Evolutionary conservation across 2,329 filamentous ascomycete species (phyloP).

Genomic region (Aspergillus calidoustus): DNA sequence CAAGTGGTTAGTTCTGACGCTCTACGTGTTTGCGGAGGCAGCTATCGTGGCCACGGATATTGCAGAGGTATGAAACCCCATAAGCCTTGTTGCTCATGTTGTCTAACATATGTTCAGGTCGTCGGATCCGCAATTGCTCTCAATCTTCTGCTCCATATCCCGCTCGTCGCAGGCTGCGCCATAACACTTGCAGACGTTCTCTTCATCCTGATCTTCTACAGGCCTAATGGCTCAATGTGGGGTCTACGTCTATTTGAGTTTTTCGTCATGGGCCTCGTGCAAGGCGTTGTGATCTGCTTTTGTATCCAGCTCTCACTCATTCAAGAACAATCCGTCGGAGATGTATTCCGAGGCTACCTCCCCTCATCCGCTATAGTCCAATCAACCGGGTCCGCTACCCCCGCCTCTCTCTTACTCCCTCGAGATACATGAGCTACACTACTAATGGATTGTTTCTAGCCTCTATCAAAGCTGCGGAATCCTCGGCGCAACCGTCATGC

Average conservation of each 20-base stretch:
- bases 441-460: conserved; percentile 31
- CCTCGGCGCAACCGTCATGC: conserved; percentile 61
- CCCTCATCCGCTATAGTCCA: conserved; percentile 58
- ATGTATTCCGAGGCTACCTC: conserved; percentile 60
- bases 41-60: conserved; percentile 75
- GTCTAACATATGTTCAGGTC: conserved; percentile 44
- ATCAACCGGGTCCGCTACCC: conserved; percentile 51
- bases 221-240: conserved; percentile 56
- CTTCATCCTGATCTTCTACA: conserved; percentile 61
- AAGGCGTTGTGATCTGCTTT: conserved; percentile 62
- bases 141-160: conserved; percentile 59
- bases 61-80: conserved; percentile 56
- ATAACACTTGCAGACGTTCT: conserved; percentile 62
- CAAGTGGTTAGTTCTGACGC: conserved; percentile 64
- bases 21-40: conserved; percentile 67
- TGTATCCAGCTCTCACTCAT: conserved; percentile 61
- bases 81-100: not conserved
- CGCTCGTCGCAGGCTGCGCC: conserved; percentile 61
- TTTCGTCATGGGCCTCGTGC: conserved; percentile 58
- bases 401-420: not conserved
- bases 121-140: conserved; percentile 62
- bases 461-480: conserved; percentile 61
- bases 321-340: conserved; percentile 52
- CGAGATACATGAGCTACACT: not conserved
- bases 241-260: conserved; percentile 58